A percentile compares a stretch with the other conserved stretches of the same genome.
phyloP scores from a whole-genome alignment of 2,329 filamentous ascomycete genomes.

The Pezicula rhizophila region DNA sequence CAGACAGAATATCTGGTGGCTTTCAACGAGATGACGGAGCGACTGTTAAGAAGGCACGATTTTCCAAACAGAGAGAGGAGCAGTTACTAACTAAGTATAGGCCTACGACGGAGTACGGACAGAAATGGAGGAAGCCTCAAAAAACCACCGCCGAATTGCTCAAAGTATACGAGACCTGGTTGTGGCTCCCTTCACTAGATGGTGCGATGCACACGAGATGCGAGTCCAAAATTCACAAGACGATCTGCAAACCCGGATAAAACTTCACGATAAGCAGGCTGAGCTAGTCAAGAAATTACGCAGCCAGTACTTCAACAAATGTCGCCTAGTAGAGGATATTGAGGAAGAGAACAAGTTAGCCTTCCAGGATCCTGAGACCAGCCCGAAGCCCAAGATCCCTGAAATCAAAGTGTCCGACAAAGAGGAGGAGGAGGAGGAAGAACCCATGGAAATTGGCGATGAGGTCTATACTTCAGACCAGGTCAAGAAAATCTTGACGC shows the following conservation, averaged over 20 bases:
- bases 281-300: slow-evolving; percentile 88
- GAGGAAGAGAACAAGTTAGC: slow-evolving; percentile 98
- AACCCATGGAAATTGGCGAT: slow-evolving; percentile 85
- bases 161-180: slow-evolving; percentile 95
- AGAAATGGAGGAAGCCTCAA: slow-evolving; percentile 87
- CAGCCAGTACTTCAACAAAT: slow-evolving; percentile 98
- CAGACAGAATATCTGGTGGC: slow-evolving; percentile 76
- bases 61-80: slow-evolving; percentile 1
- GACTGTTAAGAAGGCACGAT: slow-evolving; percentile 86
- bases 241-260: slow-evolving; percentile 84
- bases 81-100: slow-evolving; percentile 39
- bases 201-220: slow-evolving; percentile 91
- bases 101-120: slow-evolving; percentile 89
- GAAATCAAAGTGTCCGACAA: slow-evolving; percentile 83
- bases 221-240: slow-evolving; percentile 93
- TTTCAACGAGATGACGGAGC: slow-evolving; percentile 92
- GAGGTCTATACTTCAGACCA: slow-evolving; percentile 79
- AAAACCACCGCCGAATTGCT: slow-evolving; percentile 90
- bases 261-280: slow-evolving; percentile 86
- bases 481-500: slow-evolving; percentile 80
- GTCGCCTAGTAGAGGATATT: slow-evolving; percentile 87
- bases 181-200: slow-evolving; percentile 86
- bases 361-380: slow-evolving; percentile 78
- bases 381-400: slow-evolving; percentile 61
- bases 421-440: slow-evolving; percentile 66